Base-by-base conservation (phyloP, 2,329 filamentous ascomycete species). In the Fusarium veterinarium region DNA sequence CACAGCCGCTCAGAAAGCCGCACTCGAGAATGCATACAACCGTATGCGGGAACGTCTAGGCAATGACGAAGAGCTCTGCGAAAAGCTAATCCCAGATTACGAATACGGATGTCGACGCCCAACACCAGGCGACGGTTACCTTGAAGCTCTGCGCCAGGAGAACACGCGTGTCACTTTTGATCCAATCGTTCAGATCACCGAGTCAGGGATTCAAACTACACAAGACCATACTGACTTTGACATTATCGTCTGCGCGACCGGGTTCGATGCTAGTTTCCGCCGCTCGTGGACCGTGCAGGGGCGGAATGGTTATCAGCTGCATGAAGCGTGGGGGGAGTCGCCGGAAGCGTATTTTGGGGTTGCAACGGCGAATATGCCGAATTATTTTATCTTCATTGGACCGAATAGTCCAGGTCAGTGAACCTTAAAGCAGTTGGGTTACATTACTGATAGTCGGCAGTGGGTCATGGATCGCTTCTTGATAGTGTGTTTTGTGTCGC, bases 71-170 rank as follows among this genome's bases (percentile, higher is more conserved):
- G 49, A 63, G 5, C 19, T 73, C 8, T 66, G 61, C 12, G 48
- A 51, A 3, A 74, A 72, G 37, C 64, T 76, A 5, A 71, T 76
- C 5, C 75, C 72, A 4, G 55, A 62, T 1, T 77, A 66, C 60
- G 68, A 72, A 40, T 64, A 69, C 5, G 73, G 76, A 13, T 79
- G 72, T 28, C 75, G 77, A 14, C 75, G 77, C 4, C 71, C 74
- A 6, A 76, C 72, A 0, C 73, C 74, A 1, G 76, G 77, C 1
- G 69, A 74, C 3, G 65, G 69, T 13, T 79, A 79, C 20, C 74
- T 79, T 6, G 75, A 79, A 63, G 75, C 75, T 6, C 61, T 79
- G 0, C 52, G 35, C 3, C 13, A 65, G 40, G n/a, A 56, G 49
- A 57, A 67, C 31, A n/a, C 75, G 66, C 40, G 70, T 64, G 31